Conservation (phyloP, 306 rosid species). For the Geum urbanum region DNA sequence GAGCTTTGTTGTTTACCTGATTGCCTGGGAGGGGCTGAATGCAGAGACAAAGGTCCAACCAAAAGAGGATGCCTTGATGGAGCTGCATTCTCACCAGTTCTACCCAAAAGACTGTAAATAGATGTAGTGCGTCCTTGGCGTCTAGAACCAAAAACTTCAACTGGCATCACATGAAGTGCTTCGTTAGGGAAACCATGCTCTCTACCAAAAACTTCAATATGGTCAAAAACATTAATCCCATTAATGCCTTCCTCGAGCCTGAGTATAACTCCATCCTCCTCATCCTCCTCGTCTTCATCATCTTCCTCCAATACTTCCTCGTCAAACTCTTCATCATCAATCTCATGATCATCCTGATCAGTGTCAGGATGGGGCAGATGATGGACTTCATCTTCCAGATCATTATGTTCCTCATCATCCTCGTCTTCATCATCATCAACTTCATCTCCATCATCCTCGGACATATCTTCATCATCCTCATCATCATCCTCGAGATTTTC, state of each 20-base stretch:
- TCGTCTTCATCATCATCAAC: conserved; percentile 82
- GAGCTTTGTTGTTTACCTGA: conserved; percentile 35
- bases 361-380: conserved; percentile 87
- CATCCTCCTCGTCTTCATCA: conserved; percentile 96
- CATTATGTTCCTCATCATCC: conserved; percentile 90
- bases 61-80: conserved; percentile 88
- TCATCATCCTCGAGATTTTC: conserved; percentile 81
- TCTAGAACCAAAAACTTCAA: conserved; percentile 94
- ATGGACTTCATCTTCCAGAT: conserved; percentile 84
- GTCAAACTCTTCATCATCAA: conserved; percentile 87
- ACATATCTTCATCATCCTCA: conserved; percentile 86
- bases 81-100: conserved; percentile 71
- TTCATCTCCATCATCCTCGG: conserved; percentile 90
- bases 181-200: conserved; percentile 80
- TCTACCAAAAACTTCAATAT: conserved; percentile 91
- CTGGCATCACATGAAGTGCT: conserved; percentile 89
- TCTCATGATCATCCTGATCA: conserved; percentile 92
- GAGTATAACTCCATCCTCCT: conserved; percentile 84
- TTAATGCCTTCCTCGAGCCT: conserved; percentile 97
- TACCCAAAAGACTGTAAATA: conserved; percentile 88
- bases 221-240: conserved; percentile 94
- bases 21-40: conserved; percentile 44
- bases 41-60: conserved; percentile 71
- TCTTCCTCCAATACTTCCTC: conserved; percentile 93
- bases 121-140: conserved; percentile 94